Evolutionary conservation across 2,329 filamentous ascomycete species (phyloP).

Genomic region (Apiospora marii): DNA sequence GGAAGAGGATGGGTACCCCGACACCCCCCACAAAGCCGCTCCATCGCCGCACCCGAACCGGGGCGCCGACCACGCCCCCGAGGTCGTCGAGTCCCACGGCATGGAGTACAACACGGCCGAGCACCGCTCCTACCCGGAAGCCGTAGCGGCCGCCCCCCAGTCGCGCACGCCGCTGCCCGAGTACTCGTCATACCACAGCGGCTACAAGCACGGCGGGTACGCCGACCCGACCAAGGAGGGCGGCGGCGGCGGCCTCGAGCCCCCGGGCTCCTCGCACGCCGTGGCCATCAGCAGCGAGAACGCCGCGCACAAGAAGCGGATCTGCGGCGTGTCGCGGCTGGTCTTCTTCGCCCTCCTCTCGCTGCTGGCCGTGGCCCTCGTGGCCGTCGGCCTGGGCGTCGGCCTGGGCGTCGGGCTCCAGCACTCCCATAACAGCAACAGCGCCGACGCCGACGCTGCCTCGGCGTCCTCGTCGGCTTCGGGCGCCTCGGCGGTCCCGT

Average conservation of each 20-base stretch:
- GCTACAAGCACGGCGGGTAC: neutral
- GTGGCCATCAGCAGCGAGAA: neutral
- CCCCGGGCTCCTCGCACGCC: neutral
- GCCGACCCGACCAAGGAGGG: neutral
- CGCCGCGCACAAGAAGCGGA: neutral
- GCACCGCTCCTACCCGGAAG: neutral
- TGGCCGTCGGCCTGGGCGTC: neutral
- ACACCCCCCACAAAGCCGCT: neutral
- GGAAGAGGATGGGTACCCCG: neutral
- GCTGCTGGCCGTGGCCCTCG: neutral
- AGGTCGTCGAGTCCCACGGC: constrained; percentile 17
- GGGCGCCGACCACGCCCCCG: constrained; percentile 8
- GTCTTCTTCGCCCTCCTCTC: constrained; percentile 8
- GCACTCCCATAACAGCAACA: neutral
- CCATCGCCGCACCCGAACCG: neutral
- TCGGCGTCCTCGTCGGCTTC: neutral
- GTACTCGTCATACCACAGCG: neutral
- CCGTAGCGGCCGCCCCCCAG: neutral
- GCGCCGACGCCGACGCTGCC: neutral
- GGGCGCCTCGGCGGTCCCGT: neutral
- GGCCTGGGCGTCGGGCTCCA: neutral
- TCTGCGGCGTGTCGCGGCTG: constrained; percentile 5
- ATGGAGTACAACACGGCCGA: neutral
- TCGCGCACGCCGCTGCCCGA: neutral
- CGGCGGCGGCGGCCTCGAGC: neutral